These are phyloP conservation scores for Tremellales sp. DNA, from an alignment of 1,284 basidiomycete genomes.

Conservation along the genomic window DNA sequence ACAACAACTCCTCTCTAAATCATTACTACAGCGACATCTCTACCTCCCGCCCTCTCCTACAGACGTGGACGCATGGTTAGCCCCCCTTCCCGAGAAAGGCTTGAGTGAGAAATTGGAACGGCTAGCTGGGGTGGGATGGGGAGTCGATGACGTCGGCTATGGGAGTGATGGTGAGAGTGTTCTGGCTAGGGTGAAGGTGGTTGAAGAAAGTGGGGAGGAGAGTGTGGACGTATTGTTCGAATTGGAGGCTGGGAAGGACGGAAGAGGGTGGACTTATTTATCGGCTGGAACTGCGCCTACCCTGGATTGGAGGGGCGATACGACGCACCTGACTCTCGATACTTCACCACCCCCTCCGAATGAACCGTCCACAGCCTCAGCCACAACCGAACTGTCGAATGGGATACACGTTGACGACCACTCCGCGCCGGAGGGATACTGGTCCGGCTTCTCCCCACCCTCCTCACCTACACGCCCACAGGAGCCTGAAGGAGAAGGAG, in stretches of 20 bases:
- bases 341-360: background rate
- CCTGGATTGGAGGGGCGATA: background rate
- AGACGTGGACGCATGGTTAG: constrained; percentile 38
- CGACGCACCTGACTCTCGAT: background rate
- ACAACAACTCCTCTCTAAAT: constrained; percentile 22
- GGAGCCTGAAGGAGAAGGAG: no score
- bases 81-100: constrained; percentile 23
- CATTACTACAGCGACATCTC: constrained; percentile 35
- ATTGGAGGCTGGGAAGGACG: constrained; percentile 11
- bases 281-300: background rate
- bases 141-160: constrained; percentile 7
- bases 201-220: background rate
- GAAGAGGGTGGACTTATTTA: constrained; percentile 34
- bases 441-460: constrained; percentile 26
- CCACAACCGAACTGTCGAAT: background rate
- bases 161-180: constrained; percentile 19
- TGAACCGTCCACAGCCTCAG: no score
- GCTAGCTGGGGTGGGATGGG: background rate
- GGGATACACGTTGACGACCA: background rate
- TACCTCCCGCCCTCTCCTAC: constrained; percentile 36
- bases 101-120: background rate
- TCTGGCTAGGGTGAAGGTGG: constrained; percentile 11
- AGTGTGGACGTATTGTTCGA: constrained; percentile 17
- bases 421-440: constrained; percentile 26
- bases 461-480: constrained; percentile 3